These are phyloP conservation scores for Bolboschoenoplectus hybrid DNA, from an alignment of 202 grass and related monocot genomes.

Conservation along the genomic window DNA sequence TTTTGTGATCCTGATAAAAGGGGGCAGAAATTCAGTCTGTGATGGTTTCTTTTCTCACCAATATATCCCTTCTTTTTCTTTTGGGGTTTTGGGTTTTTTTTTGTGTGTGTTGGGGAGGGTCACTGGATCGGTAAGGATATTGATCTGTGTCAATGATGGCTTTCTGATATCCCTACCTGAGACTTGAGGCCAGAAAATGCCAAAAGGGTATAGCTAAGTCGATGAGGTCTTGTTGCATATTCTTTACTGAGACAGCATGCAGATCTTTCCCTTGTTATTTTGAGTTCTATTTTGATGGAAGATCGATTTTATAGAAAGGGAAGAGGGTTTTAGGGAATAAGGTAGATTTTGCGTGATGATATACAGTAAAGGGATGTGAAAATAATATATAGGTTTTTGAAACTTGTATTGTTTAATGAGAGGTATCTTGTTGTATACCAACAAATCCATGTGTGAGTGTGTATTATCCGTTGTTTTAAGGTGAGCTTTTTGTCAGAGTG, in stretches of 20 bases:
- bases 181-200: neutral
- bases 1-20: neutral
- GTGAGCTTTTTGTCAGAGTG: neutral
- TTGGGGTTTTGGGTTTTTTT: too few species aligned
- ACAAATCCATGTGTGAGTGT: neutral
- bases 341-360: slow-evolving; percentile 10
- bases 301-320: neutral
- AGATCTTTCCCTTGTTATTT: slow-evolving; percentile 3
- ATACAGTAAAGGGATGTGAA: neutral
- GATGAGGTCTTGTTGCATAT: neutral
- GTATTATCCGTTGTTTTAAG: neutral
- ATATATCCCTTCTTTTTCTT: neutral
- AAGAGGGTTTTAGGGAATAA: neutral
- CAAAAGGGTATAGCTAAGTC: neutral
- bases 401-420: neutral
- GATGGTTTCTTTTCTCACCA: slow-evolving; percentile 6
- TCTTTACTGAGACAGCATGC: slow-evolving; percentile 23
- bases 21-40: neutral
- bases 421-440: neutral
- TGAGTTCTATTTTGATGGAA: neutral
- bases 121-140: neutral
- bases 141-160: neutral
- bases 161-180: neutral
- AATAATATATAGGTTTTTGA: neutral
- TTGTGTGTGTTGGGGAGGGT: neutral